These are phyloP conservation scores for Ophiostoma australiae DNA, from an alignment of 2,329 filamentous ascomycete genomes.

Conservation along the genomic window DNA sequence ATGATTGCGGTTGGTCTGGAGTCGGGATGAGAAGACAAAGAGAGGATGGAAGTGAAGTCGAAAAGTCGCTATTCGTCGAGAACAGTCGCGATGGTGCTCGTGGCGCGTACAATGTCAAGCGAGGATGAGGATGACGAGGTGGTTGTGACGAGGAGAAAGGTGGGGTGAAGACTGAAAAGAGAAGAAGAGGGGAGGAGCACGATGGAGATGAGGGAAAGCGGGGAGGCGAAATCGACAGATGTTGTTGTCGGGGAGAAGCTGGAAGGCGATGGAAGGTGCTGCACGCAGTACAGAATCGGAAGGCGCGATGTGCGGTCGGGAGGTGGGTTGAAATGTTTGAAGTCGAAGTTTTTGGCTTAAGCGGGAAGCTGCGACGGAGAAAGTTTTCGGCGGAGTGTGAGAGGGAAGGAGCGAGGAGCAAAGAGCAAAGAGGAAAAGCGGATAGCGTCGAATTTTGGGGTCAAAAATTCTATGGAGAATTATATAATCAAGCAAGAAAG, in stretches of 20 bases:
- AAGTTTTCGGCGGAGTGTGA: constrained; percentile 11
- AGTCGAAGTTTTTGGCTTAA: constrained; percentile 15
- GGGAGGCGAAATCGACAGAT: not conserved
- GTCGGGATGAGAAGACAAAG: not conserved
- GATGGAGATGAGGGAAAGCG: not conserved
- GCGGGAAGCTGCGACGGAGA: constrained; percentile 19
- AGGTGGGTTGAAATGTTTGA: constrained; percentile 6
- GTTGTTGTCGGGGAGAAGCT: not conserved
- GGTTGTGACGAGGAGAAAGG: not conserved
- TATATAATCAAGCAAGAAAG: not conserved
- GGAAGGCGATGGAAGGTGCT: constrained; percentile 19
- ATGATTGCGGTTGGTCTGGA: constrained; percentile 30
- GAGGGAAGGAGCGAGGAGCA: not conserved
- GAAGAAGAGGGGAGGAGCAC: not conserved
- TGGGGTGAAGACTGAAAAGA: not conserved
- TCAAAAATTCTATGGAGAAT: not conserved
- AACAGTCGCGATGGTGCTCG: not conserved
- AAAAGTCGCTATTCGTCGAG: not conserved
- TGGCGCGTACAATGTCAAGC: not conserved
- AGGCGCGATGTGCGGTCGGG: constrained; percentile 15
- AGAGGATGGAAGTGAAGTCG: not conserved
- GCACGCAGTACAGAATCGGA: constrained; percentile 24
- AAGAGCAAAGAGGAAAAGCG: not conserved
- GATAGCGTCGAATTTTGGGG: not conserved
- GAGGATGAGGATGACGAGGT: not conserved